phyloP scores from a whole-genome alignment of 208 protist genomes.

The Perkinsela sp. region DNA sequence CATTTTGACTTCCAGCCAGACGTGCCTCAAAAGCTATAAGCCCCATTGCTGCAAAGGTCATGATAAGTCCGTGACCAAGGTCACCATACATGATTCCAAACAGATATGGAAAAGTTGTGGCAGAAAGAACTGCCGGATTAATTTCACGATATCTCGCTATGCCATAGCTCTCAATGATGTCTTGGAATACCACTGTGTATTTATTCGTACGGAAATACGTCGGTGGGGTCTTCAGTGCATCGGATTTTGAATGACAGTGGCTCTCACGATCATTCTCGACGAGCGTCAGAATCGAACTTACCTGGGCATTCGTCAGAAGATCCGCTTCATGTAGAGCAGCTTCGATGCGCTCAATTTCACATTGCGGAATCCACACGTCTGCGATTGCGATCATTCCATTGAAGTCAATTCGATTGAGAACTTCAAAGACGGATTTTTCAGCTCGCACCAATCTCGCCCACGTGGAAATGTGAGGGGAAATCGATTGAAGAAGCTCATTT shows the following conservation, averaged over 20 bases:
- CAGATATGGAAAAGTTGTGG: slow-evolving; percentile 96
- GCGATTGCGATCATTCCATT: slow-evolving; percentile 61
- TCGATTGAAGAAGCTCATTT: slow-evolving; percentile 19
- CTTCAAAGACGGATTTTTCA: slow-evolving; percentile 78
- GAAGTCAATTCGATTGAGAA: slow-evolving; percentile 81
- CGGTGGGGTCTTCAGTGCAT: slow-evolving; percentile 48
- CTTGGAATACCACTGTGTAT: slow-evolving; percentile 81
- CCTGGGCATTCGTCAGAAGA: slow-evolving; percentile 37
- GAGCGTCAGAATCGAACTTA: slow-evolving; percentile 68
- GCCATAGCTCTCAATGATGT: slow-evolving; percentile 91
- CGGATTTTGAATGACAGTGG: neutral
- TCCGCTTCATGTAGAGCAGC: slow-evolving; percentile 31
- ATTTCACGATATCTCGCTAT: slow-evolving; percentile 67
- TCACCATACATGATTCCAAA: slow-evolving; percentile 99
- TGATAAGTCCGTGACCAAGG: slow-evolving; percentile 83
- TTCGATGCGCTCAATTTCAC: slow-evolving; percentile 31
- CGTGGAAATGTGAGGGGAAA: slow-evolving; percentile 25
- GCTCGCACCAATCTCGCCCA: slow-evolving; percentile 66
- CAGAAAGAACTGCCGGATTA: slow-evolving; percentile 77
- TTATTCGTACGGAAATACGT: slow-evolving; percentile 89
- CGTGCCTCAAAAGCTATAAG: slow-evolving; percentile 58
- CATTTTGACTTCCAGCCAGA: slow-evolving; percentile 48
- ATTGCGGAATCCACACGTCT: slow-evolving; percentile 65
- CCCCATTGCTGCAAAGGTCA: slow-evolving; percentile 43
- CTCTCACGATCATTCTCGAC: slow-evolving; percentile 16